phyloP scores from a whole-genome alignment of 1,139 yeast species.

The Insectozyma bohioensis region DNA sequence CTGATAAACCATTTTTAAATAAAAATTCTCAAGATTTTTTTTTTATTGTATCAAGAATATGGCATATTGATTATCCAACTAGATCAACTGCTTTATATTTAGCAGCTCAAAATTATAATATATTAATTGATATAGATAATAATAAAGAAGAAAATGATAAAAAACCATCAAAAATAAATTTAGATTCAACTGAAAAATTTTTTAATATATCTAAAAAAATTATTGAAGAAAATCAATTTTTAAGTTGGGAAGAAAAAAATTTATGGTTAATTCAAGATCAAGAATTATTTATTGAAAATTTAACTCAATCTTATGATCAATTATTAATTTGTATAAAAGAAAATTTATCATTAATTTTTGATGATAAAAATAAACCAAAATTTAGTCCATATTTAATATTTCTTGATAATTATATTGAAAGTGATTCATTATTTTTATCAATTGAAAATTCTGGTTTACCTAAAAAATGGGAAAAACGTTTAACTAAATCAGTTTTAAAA shows the following conservation, averaged over 20 bases:
- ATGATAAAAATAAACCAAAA: constrained; percentile 53
- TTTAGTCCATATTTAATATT: constrained; percentile 56
- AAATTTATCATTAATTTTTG: constrained; percentile 46
- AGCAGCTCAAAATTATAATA: constrained; percentile 48
- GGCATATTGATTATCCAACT: constrained; percentile 61
- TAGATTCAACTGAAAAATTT: constrained; percentile 26
- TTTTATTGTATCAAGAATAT: constrained; percentile 48
- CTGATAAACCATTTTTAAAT: constrained; percentile 28
- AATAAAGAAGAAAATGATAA: constrained; percentile 22
- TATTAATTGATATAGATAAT: constrained; percentile 20
- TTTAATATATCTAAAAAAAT: constrained; percentile 30
- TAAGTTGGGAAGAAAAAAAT: constrained; percentile 35
- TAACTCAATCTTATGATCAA: constrained; percentile 49
- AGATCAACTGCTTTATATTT: constrained; percentile 52
- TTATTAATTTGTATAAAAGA: constrained; percentile 49
- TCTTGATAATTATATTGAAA: constrained; percentile 51
- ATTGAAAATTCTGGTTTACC: constrained; percentile 39
- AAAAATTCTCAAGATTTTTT: constrained; percentile 45
- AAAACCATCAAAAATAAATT: constrained; percentile 25
- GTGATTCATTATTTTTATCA: constrained; percentile 44
- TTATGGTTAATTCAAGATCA: constrained; percentile 53
- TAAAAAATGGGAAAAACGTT: constrained; percentile 51
- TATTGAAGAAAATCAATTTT: constrained; percentile 33
- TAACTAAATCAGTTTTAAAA: constrained; percentile 48
- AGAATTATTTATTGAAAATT: constrained; percentile 50